Base-by-base conservation (phyloP, 495 filamentous ascomycete genomes). In the Penicillium canariense region DNA sequence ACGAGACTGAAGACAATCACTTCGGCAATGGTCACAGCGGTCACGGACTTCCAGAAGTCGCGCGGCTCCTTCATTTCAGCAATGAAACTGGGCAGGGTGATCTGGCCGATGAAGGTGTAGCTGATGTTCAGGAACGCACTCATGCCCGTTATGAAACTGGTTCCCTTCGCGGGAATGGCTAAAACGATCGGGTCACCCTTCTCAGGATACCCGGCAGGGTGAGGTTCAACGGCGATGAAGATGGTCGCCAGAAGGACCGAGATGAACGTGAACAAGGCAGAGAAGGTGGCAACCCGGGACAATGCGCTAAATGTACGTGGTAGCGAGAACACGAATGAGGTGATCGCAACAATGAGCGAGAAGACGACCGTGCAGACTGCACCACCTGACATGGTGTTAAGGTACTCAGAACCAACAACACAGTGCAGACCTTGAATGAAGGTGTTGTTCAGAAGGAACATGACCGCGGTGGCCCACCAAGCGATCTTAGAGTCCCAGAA, bases 31-130 rank as follows among this genome's bases (percentile, higher is more conserved):
- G 90, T 94, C 51, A 93, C 89, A 17, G 84, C 88, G 76, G 88
- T 94, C 2, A 96, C 79, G 20, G 90, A 89, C 69, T 95, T 95
- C 64, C 89, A 90, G 68, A 96, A 96, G 57, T 96, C 90, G 52
- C 78, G 79, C 0, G 90, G 90, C 31, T 94, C 81, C 64, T 83
- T 85, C 90, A 96, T 96, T 67, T 96, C 90, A 4, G 90, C 90
- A 57, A 96, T 96, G 75, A 96, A 96, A 61, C 85, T 89, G 2
- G 90, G 90, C 22, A 96, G 77, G 0, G 90, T 96, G 68, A 96
- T 96, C 66, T 96, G 90, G 4, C 90, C 90, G 58, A 96, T 94
- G 70, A 96, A 94, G 6, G 90, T 96, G 69, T 94, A 96, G 69
- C 82, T 84, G 63, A 96, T 95, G 68, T 96, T 96, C 58, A 95